Conservation (phyloP, 192 early-diverging fungal species). For the Phycomyces nitens region DNA sequence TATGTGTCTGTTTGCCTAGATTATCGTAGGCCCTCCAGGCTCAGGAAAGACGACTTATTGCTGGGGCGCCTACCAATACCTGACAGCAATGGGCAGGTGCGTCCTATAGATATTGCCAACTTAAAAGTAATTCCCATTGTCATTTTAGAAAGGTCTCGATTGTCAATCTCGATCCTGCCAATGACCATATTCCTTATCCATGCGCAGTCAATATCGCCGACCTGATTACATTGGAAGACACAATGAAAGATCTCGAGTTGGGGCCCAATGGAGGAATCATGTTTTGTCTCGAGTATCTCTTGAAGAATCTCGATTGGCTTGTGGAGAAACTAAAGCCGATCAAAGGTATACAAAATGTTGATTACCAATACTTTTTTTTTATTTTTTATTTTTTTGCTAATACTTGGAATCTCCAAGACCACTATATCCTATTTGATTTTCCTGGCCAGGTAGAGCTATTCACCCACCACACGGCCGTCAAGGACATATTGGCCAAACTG, state of each 20-base stretch:
- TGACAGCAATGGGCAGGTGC: slow-evolving; percentile 70
- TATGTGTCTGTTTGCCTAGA: slow-evolving; percentile 33
- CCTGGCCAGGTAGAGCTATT: slow-evolving; percentile 98
- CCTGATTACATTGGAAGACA: slow-evolving; percentile 90
- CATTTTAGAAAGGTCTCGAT: slow-evolving; percentile 79
- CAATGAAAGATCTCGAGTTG: slow-evolving; percentile 82
- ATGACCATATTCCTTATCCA: slow-evolving; percentile 81
- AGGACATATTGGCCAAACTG: slow-evolving; percentile 68
- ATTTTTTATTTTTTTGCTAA: too few species aligned
- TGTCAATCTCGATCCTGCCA: slow-evolving; percentile 98
- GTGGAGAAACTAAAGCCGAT: slow-evolving; percentile 65
- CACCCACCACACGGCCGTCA: slow-evolving; percentile 86
- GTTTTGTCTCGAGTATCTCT: slow-evolving; percentile 93
- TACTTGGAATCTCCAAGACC: too few species aligned
- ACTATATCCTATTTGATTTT: slow-evolving; percentile 94
- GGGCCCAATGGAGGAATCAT: slow-evolving; percentile 97
- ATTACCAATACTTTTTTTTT: background rate
- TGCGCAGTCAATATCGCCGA: slow-evolving; percentile 82
- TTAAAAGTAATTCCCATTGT: too few species aligned
- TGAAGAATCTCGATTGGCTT: slow-evolving; percentile 91
- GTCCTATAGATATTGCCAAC: too few species aligned
- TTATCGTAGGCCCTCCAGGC: slow-evolving; percentile 93
- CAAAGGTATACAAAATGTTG: slow-evolving; percentile 31
- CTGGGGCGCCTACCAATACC: slow-evolving; percentile 83
- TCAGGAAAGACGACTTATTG: slow-evolving; percentile 97